phyloP scores from a whole-genome alignment of 1,284 basidiomycete species.

The Psilocybe mexicana region DNA sequence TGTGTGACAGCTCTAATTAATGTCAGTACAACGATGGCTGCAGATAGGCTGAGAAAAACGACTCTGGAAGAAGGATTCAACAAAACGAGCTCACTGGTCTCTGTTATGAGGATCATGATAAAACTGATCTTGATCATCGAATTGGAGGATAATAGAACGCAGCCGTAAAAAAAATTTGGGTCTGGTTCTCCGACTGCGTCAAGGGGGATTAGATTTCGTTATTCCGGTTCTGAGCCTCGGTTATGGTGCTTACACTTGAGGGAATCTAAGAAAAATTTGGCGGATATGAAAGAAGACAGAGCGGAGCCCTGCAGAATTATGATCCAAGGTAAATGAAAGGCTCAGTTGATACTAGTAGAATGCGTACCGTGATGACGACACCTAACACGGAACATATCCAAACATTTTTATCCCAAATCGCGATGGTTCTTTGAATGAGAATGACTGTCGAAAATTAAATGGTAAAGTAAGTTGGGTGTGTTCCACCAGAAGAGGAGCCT shows the following conservation, averaged over 20 bases:
- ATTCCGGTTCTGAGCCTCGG: not conserved
- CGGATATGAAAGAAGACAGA: not conserved
- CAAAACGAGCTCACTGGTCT: conserved; percentile 35
- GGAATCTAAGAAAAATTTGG: conserved; percentile 5
- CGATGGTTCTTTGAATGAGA: conserved; percentile 42
- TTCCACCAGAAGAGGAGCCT: not conserved
- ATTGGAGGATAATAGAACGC: conserved; percentile 29
- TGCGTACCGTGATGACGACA: conserved; percentile 18
- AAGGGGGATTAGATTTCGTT: not conserved
- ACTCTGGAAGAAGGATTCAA: not conserved
- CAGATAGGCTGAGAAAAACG: not conserved
- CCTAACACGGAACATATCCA: conserved; percentile 18
- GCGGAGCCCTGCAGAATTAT: not conserved
- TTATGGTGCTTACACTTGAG: conserved; percentile 1
- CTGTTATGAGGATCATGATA: conserved; percentile 36
- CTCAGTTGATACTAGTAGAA: not conserved
- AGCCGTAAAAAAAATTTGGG: conserved; percentile 24
- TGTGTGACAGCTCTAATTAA: conserved; percentile 37
- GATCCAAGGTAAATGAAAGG: not conserved
- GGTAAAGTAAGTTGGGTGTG: not conserved
- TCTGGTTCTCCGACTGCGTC: not conserved
- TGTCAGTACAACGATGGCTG: conserved; percentile 40
- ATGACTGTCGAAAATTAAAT: conserved; percentile 25
- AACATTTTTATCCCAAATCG: conserved; percentile 40
- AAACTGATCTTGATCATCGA: conserved; percentile 39